Percentiles rank a stretch among this genome's conserved stretches.
Evolutionary conservation across 805 yeast genomes (phyloP).

Genomic region (Candida oleophila): DNA sequence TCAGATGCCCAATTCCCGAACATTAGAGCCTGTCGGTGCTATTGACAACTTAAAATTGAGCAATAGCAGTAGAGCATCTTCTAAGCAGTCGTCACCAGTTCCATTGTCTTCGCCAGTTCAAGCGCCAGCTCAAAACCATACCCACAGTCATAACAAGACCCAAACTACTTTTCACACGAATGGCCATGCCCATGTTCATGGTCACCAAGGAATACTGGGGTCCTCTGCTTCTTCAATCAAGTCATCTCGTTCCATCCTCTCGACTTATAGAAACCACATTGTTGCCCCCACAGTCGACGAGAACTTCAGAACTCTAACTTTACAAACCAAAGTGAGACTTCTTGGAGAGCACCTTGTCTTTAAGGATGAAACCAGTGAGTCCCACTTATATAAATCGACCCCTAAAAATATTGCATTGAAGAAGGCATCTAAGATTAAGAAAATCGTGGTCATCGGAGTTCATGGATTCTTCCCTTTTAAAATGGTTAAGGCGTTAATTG

Average conservation of each 20-base stretch:
- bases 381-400: slow-evolving; percentile 23
- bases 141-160: background rate
- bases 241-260: background rate
- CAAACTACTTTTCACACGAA: background rate
- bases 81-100: background rate
- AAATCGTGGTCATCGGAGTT: slow-evolving; percentile 32
- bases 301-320: slow-evolving; percentile 23
- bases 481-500: slow-evolving; percentile 34
- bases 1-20: background rate
- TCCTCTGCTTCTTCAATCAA: slow-evolving; percentile 3
- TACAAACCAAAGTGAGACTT: slow-evolving; percentile 21
- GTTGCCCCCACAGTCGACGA: slow-evolving; percentile 22
- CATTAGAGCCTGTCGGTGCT: background rate
- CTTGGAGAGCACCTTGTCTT: slow-evolving; percentile 21
- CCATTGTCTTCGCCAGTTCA: background rate
- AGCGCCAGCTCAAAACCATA: background rate
- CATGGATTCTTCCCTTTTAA: slow-evolving; percentile 43
- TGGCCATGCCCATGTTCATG: background rate
- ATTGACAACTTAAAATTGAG: background rate
- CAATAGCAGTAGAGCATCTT: background rate
- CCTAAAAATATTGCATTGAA: slow-evolving; percentile 7
- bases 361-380: slow-evolving; percentile 20
- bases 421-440: slow-evolving; percentile 13
- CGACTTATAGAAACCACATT: slow-evolving; percentile 2
- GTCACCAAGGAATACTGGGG: background rate